phyloP scores from a whole-genome alignment of 257 asterid species.

The Ajuga chamaepitys region DNA sequence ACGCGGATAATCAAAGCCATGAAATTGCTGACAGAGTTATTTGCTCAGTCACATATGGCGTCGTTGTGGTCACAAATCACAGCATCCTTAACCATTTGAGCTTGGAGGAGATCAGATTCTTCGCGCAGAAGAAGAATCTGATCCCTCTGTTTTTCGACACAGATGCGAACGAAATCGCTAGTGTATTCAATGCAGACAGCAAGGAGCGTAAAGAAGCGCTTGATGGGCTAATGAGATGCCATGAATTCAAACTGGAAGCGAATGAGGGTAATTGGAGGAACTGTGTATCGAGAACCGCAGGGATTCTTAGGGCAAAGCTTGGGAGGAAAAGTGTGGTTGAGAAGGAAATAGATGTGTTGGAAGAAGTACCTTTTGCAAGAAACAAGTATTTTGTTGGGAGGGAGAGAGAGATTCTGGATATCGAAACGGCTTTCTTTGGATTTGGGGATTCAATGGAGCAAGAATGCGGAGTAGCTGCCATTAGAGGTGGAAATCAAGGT shows the following conservation, averaged over 20 bases:
- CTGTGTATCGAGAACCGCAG: slow-evolving; percentile 53
- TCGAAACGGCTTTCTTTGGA: slow-evolving; percentile 65
- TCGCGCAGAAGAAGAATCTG: slow-evolving; percentile 78
- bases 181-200: slow-evolving; percentile 30
- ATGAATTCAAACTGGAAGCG: slow-evolving; percentile 60
- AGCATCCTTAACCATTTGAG: slow-evolving; percentile 50
- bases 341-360: slow-evolving; percentile 35
- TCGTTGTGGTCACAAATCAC: slow-evolving; percentile 50
- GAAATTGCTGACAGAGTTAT: slow-evolving; percentile 84
- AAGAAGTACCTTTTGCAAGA: slow-evolving; percentile 66
- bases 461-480: slow-evolving; percentile 15
- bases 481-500: slow-evolving; percentile 30
- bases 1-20: slow-evolving; percentile 72
- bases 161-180: slow-evolving; percentile 32
- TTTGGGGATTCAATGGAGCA: slow-evolving; percentile 47
- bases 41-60: slow-evolving; percentile 70
- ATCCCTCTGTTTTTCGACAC: slow-evolving; percentile 74
- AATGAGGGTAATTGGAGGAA: slow-evolving; percentile 65
- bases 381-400: slow-evolving; percentile 62
- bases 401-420: slow-evolving; percentile 58
- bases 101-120: slow-evolving; percentile 75
- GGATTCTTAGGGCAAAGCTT: slow-evolving; percentile 52
- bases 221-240: slow-evolving; percentile 54
- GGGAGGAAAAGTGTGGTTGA: slow-evolving; percentile 73
- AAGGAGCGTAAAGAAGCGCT: slow-evolving; percentile 64